These are phyloP conservation scores for Hibiscus trionum DNA, from an alignment of 345 rosid species.

Conservation along the genomic window DNA sequence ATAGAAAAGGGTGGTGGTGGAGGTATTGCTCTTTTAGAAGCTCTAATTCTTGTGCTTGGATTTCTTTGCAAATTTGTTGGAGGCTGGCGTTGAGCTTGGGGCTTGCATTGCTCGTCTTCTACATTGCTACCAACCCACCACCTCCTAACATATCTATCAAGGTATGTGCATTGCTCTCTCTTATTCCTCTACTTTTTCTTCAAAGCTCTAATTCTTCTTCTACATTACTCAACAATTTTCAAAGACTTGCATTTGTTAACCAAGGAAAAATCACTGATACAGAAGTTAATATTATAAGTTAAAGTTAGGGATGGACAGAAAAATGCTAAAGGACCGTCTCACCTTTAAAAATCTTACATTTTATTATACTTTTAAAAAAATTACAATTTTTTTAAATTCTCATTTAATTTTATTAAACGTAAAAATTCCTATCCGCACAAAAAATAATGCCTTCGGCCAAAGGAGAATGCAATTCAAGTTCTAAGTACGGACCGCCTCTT, in stretches of 20 bases:
- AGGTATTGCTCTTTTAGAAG: constrained; percentile 44
- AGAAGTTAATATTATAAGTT: too few relatives aligned
- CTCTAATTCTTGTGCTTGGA: constrained; percentile 48
- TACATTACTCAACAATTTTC: neutral
- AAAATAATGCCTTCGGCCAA: too few relatives aligned
- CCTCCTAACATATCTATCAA: constrained; percentile 53
- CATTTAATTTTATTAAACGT: too few relatives aligned
- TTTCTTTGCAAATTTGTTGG: constrained; percentile 62
- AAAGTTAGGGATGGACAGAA: too few relatives aligned
- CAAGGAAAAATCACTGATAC: too few relatives aligned
- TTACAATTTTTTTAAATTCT: too few relatives aligned
- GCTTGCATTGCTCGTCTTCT: constrained; percentile 73
- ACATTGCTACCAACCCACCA: constrained; percentile 75
- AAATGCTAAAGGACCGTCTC: too few relatives aligned
- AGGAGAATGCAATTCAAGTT: neutral
- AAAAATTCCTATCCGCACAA: too few relatives aligned
- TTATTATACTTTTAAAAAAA: too few relatives aligned
- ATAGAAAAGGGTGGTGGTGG: constrained; percentile 38
- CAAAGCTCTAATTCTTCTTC: too few relatives aligned
- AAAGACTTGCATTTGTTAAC: neutral
- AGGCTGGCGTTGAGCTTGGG: constrained; percentile 63
- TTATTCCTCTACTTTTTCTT: neutral
- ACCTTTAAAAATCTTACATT: too few relatives aligned
- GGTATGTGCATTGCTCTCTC: constrained; percentile 28
- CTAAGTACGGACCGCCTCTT: too few relatives aligned